These are phyloP conservation scores for Boletellus deceptivus DNA, from an alignment of 1,284 basidiomycete species.

Conservation along the genomic window DNA sequence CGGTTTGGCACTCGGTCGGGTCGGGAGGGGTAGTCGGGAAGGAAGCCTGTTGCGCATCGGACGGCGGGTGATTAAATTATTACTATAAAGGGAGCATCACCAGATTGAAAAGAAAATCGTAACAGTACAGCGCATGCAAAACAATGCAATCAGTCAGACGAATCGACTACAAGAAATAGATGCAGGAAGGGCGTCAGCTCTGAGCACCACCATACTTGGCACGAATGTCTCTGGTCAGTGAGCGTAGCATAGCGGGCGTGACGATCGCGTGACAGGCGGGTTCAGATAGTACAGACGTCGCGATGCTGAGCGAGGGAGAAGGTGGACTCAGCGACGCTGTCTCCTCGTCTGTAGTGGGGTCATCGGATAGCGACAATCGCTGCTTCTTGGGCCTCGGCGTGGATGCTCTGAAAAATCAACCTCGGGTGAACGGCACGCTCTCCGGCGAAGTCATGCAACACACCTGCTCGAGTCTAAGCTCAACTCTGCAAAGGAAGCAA, in stretches of 20 bases:
- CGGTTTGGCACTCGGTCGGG: background rate
- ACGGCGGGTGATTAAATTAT: background rate
- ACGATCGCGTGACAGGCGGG: conserved; percentile 36
- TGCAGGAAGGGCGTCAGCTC: background rate
- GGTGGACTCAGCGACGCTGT: conserved; percentile 21
- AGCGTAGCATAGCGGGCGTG: conserved; percentile 68
- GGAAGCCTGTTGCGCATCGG: background rate
- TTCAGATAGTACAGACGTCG: conserved; percentile 37
- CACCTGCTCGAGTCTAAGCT: conserved; percentile 23
- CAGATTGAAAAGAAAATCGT: background rate
- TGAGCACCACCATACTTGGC: conserved; percentile 42
- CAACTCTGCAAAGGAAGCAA: conserved; percentile 26
- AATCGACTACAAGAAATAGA: conserved; percentile 8
- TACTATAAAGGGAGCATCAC: conserved; percentile 19
- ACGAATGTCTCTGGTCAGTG: conserved; percentile 59
- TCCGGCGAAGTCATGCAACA: background rate
- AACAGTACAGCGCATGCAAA: background rate
- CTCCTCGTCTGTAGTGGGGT: conserved; percentile 32
- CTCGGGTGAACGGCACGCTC: background rate
- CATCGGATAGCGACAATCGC: conserved; percentile 37
- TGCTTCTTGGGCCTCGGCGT: conserved; percentile 40
- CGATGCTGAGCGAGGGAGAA: conserved; percentile 38
- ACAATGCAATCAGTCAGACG: conserved; percentile 1
- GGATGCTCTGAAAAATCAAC: conserved; percentile 19
- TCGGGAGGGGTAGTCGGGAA: conserved; percentile 3